Evolutionary conservation across 148 eudicot genomes (phyloP).

Genomic region (Rhododendron vialii): DNA sequence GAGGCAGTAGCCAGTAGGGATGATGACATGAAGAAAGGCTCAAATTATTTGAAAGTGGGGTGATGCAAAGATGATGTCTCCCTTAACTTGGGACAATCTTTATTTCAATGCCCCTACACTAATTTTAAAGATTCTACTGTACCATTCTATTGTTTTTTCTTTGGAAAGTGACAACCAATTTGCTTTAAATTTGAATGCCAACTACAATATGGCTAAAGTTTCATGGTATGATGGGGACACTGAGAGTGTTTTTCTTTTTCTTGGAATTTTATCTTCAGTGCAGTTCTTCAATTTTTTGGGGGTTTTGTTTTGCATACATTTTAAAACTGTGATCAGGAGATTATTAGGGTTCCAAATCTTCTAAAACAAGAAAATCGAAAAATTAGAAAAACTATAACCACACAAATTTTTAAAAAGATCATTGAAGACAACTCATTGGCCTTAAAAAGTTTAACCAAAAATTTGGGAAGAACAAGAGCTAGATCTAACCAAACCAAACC

Average conservation of each 20-base stretch:
- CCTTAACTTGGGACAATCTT: not conserved
- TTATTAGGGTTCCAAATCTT: too few relatives aligned
- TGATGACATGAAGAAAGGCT: not conserved
- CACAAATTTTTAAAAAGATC: too few relatives aligned
- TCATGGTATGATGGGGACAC: not conserved
- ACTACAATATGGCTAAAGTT: not conserved
- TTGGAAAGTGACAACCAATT: not conserved
- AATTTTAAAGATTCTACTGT: not conserved
- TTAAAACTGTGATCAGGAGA: too few relatives aligned
- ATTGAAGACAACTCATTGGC: too few relatives aligned
- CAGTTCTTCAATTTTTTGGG: not conserved
- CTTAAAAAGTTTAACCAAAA: too few relatives aligned
- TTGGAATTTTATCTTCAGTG: not conserved
- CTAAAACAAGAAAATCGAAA: too few relatives aligned
- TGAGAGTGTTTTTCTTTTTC: too few relatives aligned
- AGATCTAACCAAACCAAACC: too few relatives aligned
- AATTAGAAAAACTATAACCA: too few relatives aligned
- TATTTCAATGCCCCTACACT: not conserved
- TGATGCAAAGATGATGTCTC: not conserved
- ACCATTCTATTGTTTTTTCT: too few relatives aligned
- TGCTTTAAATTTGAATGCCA: not conserved
- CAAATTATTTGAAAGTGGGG: not conserved
- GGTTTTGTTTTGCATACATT: not conserved
- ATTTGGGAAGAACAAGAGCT: too few relatives aligned
- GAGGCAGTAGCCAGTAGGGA: not conserved